phyloP scores from a whole-genome alignment of 768 basidiomycete species.

The Crepidotus variabilis region DNA sequence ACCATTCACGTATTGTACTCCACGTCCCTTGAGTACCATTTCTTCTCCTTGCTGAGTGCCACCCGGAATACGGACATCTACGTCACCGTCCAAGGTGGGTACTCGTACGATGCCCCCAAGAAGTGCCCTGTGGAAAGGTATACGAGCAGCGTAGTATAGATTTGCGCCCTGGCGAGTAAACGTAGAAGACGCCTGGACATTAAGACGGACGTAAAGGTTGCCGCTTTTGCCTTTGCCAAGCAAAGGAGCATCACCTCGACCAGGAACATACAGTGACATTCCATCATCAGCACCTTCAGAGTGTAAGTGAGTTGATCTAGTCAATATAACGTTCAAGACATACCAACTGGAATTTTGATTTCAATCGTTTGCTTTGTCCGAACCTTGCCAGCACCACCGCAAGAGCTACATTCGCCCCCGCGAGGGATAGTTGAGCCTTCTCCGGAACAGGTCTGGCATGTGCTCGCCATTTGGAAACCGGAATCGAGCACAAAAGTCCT shows the following conservation, averaged over 20 bases:
- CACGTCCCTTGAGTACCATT: slow-evolving; percentile 88
- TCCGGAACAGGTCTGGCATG: slow-evolving; percentile 81
- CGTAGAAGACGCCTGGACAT: slow-evolving; percentile 75
- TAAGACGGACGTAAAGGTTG: slow-evolving; percentile 83
- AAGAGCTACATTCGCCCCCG: slow-evolving; percentile 72
- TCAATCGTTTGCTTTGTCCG: slow-evolving; percentile 72
- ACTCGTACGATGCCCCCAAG: slow-evolving; percentile 92
- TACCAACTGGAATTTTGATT: slow-evolving; percentile 84
- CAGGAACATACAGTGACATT: slow-evolving; percentile 81
- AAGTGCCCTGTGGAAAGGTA: slow-evolving; percentile 88
- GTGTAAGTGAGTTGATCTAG: slow-evolving; percentile 7
- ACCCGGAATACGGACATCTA: slow-evolving; percentile 86
- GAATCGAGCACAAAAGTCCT: slow-evolving; percentile 86
- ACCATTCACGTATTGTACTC: slow-evolving; percentile 61
- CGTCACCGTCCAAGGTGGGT: slow-evolving; percentile 92
- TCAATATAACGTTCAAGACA: slow-evolving; percentile 22
- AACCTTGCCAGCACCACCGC: slow-evolving; percentile 86
- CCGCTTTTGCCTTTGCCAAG: slow-evolving; percentile 75
- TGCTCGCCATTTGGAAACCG: slow-evolving; percentile 96
- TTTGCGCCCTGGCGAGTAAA: slow-evolving; percentile 92
- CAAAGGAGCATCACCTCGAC: slow-evolving; percentile 81
- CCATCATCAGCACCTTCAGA: slow-evolving; percentile 86
- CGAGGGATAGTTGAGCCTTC: slow-evolving; percentile 77
- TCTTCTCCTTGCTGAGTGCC: slow-evolving; percentile 98
- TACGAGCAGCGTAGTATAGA: slow-evolving; percentile 83